Percentiles rank a stretch among this genome's conserved stretches.
phyloP scores from a whole-genome alignment of 495 filamentous ascomycete genomes.

The Penicillium subrubescens region DNA sequence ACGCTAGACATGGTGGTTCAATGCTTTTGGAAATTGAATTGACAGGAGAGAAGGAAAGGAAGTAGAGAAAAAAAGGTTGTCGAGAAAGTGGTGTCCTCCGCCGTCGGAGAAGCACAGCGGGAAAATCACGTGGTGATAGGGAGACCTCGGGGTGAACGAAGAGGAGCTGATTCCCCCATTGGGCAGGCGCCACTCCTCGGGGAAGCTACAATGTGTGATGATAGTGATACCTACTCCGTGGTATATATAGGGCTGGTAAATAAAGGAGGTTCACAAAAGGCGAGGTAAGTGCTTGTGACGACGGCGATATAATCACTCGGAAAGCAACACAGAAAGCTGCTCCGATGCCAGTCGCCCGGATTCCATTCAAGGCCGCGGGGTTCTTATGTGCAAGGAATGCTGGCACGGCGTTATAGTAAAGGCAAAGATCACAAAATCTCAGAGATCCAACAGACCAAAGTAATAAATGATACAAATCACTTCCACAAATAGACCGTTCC shows the following conservation, averaged over 20 bases:
- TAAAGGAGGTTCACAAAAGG: background rate
- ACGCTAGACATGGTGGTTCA: conserved; percentile 38
- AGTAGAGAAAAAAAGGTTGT: conserved; percentile 16
- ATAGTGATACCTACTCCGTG: background rate
- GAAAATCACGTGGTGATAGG: conserved; percentile 50
- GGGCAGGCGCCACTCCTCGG: conserved; percentile 7
- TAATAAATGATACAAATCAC: conserved; percentile 4
- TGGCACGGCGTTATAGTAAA: conserved; percentile 6
- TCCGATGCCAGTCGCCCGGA: conserved; percentile 9
- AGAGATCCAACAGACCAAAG: background rate
- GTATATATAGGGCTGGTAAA: background rate
- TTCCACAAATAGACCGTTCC: background rate
- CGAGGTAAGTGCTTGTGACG: background rate
- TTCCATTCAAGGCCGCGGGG: conserved; percentile 6
- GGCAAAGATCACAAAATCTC: conserved; percentile 5
- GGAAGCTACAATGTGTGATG: background rate
- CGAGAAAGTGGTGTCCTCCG: conserved; percentile 17
- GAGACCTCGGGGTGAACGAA: conserved; percentile 3
- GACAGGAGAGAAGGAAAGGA: conserved; percentile 23
- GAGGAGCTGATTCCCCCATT: conserved; percentile 24
- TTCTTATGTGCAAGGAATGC: conserved; percentile 19
- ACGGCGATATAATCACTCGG: conserved; percentile 4
- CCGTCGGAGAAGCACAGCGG: conserved; percentile 39
- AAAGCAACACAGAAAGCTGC: conserved; percentile 5
- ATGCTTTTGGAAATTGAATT: conserved; percentile 27